phyloP scores from a whole-genome alignment of 2,329 filamentous ascomycete genomes.

The Trichoderma citrinoviride region DNA sequence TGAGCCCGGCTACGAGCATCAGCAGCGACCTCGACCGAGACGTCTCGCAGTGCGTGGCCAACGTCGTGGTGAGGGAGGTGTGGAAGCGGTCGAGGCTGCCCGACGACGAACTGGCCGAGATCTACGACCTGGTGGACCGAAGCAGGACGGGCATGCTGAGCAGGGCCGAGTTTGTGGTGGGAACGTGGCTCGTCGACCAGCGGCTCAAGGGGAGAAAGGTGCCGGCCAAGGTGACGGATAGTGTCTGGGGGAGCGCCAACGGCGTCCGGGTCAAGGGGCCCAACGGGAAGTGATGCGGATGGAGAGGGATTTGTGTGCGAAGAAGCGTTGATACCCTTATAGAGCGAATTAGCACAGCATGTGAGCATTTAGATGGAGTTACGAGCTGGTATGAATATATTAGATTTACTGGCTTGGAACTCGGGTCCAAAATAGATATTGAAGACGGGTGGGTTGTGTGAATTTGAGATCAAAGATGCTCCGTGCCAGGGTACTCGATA shows the following conservation, averaged over 20 bases:
- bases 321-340: not conserved
- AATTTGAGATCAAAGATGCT: too few relatives aligned
- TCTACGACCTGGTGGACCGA: conserved; percentile 73
- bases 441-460: too few relatives aligned
- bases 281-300: conserved; percentile 29
- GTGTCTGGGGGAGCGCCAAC: conserved; percentile 70
- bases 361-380: not conserved
- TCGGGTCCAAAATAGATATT: too few relatives aligned
- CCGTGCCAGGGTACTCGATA: too few relatives aligned
- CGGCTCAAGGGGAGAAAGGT: conserved; percentile 75
- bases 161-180: conserved; percentile 75
- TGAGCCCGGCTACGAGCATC: conserved; percentile 23
- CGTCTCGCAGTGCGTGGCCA: conserved; percentile 55
- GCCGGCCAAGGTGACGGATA: conserved; percentile 66
- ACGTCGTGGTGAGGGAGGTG: conserved; percentile 70
- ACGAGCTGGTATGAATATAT: not conserved
- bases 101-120: conserved; percentile 65
- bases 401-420: not conserved
- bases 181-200: conserved; percentile 80
- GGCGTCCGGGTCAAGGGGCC: conserved; percentile 43
- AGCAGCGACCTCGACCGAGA: conserved; percentile 28
- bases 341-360: not conserved
- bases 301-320: not conserved
- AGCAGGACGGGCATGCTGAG: conserved; percentile 53
- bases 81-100: conserved; percentile 70